Conservation (phyloP, 2,329 filamentous ascomycete genomes). For the Fusarium multiceps region DNA sequence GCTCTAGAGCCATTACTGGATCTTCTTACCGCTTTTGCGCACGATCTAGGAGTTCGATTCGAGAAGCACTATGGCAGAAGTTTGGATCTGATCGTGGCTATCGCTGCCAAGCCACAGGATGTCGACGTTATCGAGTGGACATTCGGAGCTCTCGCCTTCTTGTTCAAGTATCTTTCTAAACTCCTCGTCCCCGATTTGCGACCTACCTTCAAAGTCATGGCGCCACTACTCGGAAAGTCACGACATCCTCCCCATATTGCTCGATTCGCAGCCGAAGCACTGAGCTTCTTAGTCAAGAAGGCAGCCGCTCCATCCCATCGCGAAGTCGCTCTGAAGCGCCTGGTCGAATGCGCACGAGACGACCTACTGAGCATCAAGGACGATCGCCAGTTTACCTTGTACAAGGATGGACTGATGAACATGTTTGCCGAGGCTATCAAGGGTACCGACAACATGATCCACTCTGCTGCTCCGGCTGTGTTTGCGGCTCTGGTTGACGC, state of each 20-base stretch:
- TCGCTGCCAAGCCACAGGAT: conserved; percentile 81
- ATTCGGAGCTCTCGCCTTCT: conserved; percentile 91
- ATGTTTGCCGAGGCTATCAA: conserved; percentile 88
- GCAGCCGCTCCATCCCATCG: conserved; percentile 81
- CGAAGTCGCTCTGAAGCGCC: conserved; percentile 74
- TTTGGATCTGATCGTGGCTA: conserved; percentile 78
- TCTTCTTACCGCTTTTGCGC: conserved; percentile 92
- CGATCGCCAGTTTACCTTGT: conserved; percentile 72
- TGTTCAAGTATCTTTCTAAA: conserved; percentile 96
- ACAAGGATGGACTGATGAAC: conserved; percentile 89
- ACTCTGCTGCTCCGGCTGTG: conserved; percentile 68
- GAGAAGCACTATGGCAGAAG: conserved; percentile 86
- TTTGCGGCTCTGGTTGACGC: conserved; percentile 63
- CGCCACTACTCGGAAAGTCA: conserved; percentile 84
- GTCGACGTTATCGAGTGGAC: conserved; percentile 97
- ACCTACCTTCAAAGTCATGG: conserved; percentile 85
- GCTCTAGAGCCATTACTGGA: conserved; percentile 87
- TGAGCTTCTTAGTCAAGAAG: conserved; percentile 94
- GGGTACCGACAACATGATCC: conserved; percentile 68
- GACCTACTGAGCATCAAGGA: conserved; percentile 69
- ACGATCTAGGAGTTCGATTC: conserved; percentile 87
- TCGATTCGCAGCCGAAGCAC: conserved; percentile 91
- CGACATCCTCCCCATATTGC: conserved; percentile 88
- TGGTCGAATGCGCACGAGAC: conserved; percentile 77
- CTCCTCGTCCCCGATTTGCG: conserved; percentile 86